Conservation (phyloP, 108 stramenopile species). For the Bacterosira constricta region DNA sequence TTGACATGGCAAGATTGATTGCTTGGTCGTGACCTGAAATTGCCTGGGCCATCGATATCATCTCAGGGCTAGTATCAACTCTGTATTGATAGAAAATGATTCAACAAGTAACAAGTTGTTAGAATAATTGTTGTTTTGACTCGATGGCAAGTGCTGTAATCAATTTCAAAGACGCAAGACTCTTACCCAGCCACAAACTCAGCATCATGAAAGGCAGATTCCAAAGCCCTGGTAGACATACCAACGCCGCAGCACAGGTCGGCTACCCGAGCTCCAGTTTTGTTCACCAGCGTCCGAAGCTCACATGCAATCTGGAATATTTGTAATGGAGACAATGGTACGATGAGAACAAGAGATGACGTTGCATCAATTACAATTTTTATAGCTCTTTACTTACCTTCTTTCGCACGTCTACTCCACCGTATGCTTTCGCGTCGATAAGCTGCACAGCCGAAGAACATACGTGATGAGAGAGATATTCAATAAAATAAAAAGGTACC, state of each 20-base stretch:
- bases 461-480: background rate
- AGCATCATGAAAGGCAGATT: constrained; percentile 71
- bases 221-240: constrained; percentile 74
- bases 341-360: background rate
- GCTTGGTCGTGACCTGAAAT: constrained; percentile 39
- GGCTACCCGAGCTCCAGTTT: constrained; percentile 50
- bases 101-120: background rate
- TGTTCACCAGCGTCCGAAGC: constrained; percentile 42
- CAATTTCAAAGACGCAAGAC: background rate
- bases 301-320: constrained; percentile 42
- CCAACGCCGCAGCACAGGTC: constrained; percentile 88
- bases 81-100: background rate
- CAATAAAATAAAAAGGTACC: background rate
- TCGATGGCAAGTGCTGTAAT: too few relatives aligned
- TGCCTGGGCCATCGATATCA: constrained; percentile 76
- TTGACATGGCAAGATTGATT: constrained; percentile 22
- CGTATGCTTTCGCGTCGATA: constrained; percentile 80
- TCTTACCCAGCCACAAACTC: constrained; percentile 57
- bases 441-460: constrained; percentile 15
- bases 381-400: constrained; percentile 29
- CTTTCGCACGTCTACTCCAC: constrained; percentile 67
- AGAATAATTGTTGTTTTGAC: background rate
- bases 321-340: background rate
- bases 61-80: constrained; percentile 79
- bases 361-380: too few relatives aligned